Evolutionary conservation across 345 rosid species (phyloP).

Genomic region (Iberis pinnata): DNA sequence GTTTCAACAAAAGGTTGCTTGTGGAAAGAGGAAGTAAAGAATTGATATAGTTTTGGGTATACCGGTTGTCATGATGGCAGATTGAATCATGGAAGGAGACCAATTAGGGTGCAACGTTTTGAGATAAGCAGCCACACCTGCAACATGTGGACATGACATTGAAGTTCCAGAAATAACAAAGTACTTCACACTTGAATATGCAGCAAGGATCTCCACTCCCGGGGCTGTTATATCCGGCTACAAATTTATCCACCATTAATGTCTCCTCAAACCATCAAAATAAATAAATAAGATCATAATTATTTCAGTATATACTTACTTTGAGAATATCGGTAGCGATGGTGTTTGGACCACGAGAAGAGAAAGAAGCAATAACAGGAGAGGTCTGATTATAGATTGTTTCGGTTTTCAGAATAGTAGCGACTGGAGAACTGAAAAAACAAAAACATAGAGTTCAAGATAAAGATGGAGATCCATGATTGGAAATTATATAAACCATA

Average conservation of each 20-base stretch:
- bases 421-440: conserved; percentile 19
- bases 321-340: conserved; percentile 25
- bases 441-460: background rate
- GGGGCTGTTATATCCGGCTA: conserved; percentile 49
- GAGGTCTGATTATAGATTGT: conserved; percentile 12
- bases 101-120: too few species aligned
- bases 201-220: conserved; percentile 41
- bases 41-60: too few species aligned
- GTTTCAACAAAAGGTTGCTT: too few species aligned
- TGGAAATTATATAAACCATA: background rate
- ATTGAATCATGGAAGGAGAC: too few species aligned
- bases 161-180: too few species aligned
- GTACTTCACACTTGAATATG: too few species aligned
- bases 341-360: conserved; percentile 33
- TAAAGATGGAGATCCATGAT: background rate
- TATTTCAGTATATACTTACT: conserved; percentile 4
- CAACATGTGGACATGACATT: too few species aligned
- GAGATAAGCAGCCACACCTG: too few species aligned
- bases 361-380: conserved; percentile 27
- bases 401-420: conserved; percentile 24
- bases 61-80: too few species aligned
- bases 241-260: background rate
- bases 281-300: background rate
- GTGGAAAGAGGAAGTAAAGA: too few species aligned
- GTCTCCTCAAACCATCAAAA: background rate